These are phyloP conservation scores for Waltiozyma sp. DNA, from an alignment of 1,139 yeast species.

Conservation along the genomic window DNA sequence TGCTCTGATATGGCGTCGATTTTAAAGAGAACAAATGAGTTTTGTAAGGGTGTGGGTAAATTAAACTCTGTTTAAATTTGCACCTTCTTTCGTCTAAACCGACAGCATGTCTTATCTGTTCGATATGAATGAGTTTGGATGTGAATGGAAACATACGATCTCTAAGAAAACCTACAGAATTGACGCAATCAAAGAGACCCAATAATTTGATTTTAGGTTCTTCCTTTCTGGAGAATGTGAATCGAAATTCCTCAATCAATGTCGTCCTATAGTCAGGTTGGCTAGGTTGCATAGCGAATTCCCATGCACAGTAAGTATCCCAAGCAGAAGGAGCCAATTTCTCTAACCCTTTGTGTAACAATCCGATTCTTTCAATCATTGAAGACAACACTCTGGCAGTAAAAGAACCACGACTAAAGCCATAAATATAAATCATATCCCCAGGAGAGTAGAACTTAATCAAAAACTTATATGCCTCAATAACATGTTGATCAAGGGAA, in stretches of 20 bases:
- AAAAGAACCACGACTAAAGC: constrained; percentile 58
- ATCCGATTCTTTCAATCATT: constrained; percentile 51
- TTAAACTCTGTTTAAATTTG: constrained; percentile 46
- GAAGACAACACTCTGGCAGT: constrained; percentile 52
- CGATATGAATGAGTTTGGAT: constrained; percentile 36
- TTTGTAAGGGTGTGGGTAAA: constrained; percentile 30
- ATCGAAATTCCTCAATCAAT: constrained; percentile 38
- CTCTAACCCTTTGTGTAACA: constrained; percentile 41
- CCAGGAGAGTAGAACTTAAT: constrained; percentile 36
- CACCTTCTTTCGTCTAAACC: constrained; percentile 56
- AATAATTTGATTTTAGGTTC: constrained; percentile 39
- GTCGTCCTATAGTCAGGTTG: constrained; percentile 29
- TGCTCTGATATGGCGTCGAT: constrained; percentile 8
- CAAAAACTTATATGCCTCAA: constrained; percentile 43
- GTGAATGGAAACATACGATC: constrained; percentile 50
- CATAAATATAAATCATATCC: constrained; percentile 44
- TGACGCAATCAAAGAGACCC: constrained; percentile 60
- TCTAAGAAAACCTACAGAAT: constrained; percentile 40
- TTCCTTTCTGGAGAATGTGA: constrained; percentile 34
- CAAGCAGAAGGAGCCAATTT: constrained; percentile 46
- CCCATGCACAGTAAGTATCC: constrained; percentile 53
- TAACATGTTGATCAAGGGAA: constrained; percentile 42
- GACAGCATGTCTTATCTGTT: constrained; percentile 53
- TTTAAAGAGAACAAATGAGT: constrained; percentile 22
- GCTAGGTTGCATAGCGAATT: constrained; percentile 45